Base-by-base conservation (phyloP, 2,329 filamentous ascomycete genomes). In the Chalara sp. region DNA sequence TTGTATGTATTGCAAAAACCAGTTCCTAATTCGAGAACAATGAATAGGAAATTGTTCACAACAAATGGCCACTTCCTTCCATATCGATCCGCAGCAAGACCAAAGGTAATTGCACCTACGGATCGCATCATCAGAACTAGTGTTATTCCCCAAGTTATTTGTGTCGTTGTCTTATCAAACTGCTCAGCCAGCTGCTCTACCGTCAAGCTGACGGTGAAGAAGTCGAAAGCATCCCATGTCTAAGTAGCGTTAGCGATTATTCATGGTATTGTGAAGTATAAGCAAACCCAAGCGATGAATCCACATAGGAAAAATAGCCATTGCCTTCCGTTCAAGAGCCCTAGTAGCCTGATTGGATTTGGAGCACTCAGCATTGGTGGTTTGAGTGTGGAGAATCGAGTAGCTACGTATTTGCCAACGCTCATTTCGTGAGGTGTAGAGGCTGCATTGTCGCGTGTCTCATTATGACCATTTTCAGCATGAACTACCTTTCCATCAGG, bases 31-130 rank as follows among this genome's bases (percentile, higher is more conserved):
- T 91, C 86, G 7, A 91, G 73, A 5, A 83, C 65, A 37, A 87
- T 84, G 52, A 91, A 81, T 21, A 91, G 72, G 28, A 88, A 53
- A 67, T 89, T 87, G 68, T 90, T 90, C 53, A 86, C 63, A 11
- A 90, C 76, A 70, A 90, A 89, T 1, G 86, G 86, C 83, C 86
- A 88, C 62, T 91, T 92, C 50, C 88, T 80, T 6, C 89, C 89
- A 65, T 81, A 93, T 57, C 82, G 82, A 68, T 95, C 89, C 57
- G 86, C 85, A 1, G 85, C 81, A 28, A 92, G 71, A 52, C 89
- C 89, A 56, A 95, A 93, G 63, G 80, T 63, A 21, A 84, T 83
- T 4, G 88, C 87, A 6, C 89, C 89, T 31, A 91, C 70, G 8
- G 85, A 88, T 33, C 87, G 78, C 43, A 91, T 75, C 32, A 92